These are phyloP conservation scores for Fusarium devonianum DNA, from an alignment of 2,329 filamentous ascomycete species.

Conservation along the genomic window DNA sequence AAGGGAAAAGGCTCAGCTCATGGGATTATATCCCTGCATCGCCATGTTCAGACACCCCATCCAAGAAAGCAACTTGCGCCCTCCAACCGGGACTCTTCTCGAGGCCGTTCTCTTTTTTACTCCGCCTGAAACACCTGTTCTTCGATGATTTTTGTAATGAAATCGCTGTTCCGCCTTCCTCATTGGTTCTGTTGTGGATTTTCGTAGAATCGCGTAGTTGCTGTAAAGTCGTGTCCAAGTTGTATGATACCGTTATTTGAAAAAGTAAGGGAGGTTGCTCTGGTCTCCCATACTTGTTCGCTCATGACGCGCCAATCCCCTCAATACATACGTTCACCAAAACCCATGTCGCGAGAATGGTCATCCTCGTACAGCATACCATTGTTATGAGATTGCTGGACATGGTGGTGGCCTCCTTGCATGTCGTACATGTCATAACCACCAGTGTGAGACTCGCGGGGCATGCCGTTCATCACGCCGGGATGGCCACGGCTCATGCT, in stretches of 20 bases:
- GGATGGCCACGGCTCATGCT: slow-evolving; percentile 43
- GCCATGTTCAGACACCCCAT: slow-evolving; percentile 37
- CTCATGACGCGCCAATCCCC: background rate
- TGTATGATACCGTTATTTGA: slow-evolving; percentile 10
- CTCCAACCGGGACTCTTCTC: slow-evolving; percentile 12
- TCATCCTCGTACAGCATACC: slow-evolving; percentile 56
- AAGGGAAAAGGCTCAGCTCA: slow-evolving; percentile 9
- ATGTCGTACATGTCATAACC: slow-evolving; percentile 57
- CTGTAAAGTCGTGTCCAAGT: slow-evolving; percentile 12
- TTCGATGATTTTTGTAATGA: slow-evolving; percentile 22
- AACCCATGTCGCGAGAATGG: slow-evolving; percentile 50
- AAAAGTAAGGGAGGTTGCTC: too few relatives aligned
- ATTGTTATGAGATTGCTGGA: slow-evolving; percentile 33
- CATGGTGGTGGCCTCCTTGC: slow-evolving; percentile 47
- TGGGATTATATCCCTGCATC: slow-evolving; percentile 28
- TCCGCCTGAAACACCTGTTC: slow-evolving; percentile 27
- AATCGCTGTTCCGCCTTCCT: slow-evolving; percentile 34
- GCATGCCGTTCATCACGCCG: slow-evolving; percentile 39
- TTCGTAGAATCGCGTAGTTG: slow-evolving; percentile 18
- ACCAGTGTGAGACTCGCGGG: slow-evolving; percentile 43
- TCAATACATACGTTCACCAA: slow-evolving; percentile 55
- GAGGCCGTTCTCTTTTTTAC: slow-evolving; percentile 25
- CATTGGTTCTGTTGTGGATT: slow-evolving; percentile 30
- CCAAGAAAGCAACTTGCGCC: slow-evolving; percentile 24
- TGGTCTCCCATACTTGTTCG: slow-evolving; percentile 1